Evolutionary conservation across 2,329 filamentous ascomycete species (phyloP), one percentile per base, ranked within the genome.

Genomic region (Aspergillus pseudoglaucus): DNA sequence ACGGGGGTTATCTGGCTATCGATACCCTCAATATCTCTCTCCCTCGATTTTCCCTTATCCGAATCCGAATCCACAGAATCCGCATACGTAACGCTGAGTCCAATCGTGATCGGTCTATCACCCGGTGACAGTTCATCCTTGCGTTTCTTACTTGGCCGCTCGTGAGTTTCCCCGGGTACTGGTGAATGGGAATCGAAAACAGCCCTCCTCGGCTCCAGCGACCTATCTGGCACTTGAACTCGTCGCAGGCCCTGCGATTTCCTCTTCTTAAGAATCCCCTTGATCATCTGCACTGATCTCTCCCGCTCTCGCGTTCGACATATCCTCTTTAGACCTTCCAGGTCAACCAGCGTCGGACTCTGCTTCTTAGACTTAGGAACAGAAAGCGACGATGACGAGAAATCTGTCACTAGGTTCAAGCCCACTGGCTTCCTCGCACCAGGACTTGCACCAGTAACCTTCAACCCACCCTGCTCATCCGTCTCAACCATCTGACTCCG

Each of bases 21-120:
- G 23, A 59, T 53, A 50, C 60, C 60, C 30, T 68, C 62, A 12
- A 53, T 44, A 23, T 60, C 64, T 47, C 51, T 60, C 12, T 53
- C 27, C 20, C 50, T 53, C 18, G 59, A 52, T 1, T 54, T 49
- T 8, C 17, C 18, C 15, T 51, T 45, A 20, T 56, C 45, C 15
- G 54, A 47, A 25, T 51, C 50, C 5, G 65, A 56, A 6, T 17
- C n/a, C 6, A 18, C n/a, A 3, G 33, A 37, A 42, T 69, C 64
- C 38, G 64, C 51, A 39, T 58, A 58, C 25, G 72, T 67, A 15
- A 75, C 60, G 4, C 64, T 67, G 8, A 74, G 62, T 9, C 74
- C 73, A 46, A 76, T 76, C 49, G 73, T 63, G 14, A 76, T 70
- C 10, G 70, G 66, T 10, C 70, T 59, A 49, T 73, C 71, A 1